These are phyloP conservation scores for Calonectria ilicicola DNA, from an alignment of 2,329 filamentous ascomycete species.

Conservation along the genomic window DNA sequence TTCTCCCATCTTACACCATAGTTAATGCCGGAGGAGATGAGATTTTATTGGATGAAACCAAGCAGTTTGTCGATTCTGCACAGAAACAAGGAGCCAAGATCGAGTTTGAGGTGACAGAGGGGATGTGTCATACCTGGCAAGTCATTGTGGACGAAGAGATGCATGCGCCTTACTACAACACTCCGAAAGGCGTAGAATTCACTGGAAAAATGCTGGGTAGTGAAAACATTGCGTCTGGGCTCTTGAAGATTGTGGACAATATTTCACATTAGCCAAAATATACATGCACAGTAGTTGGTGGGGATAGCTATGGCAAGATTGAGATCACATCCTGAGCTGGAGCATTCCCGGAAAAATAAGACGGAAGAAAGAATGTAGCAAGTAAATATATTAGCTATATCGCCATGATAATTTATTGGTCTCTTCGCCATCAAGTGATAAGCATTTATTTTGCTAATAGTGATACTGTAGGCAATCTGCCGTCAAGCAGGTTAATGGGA, in stretches of 20 bases:
- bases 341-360: no score
- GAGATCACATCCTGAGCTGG: no score
- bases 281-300: no score
- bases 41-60: not conserved
- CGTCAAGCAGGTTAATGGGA: no score
- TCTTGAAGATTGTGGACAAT: not conserved
- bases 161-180: not conserved
- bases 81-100: not conserved
- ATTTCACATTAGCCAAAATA: not conserved
- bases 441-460: no score
- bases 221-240: not conserved
- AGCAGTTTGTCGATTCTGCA: not conserved
- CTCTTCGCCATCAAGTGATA: no score
- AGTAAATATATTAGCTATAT: no score
- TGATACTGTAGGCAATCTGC: no score
- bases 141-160: not conserved
- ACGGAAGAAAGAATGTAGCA: no score
- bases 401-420: no score
- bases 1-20: not conserved
- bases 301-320: no score
- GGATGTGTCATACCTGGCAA: slow-evolving; percentile 3
- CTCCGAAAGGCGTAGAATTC: not conserved
- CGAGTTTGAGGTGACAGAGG: not conserved
- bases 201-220: not conserved
- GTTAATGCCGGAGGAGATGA: slow-evolving; percentile 1